Conservation (phyloP, 371 early-diverging fungal species). For the Dichotomocladium elegans region DNA sequence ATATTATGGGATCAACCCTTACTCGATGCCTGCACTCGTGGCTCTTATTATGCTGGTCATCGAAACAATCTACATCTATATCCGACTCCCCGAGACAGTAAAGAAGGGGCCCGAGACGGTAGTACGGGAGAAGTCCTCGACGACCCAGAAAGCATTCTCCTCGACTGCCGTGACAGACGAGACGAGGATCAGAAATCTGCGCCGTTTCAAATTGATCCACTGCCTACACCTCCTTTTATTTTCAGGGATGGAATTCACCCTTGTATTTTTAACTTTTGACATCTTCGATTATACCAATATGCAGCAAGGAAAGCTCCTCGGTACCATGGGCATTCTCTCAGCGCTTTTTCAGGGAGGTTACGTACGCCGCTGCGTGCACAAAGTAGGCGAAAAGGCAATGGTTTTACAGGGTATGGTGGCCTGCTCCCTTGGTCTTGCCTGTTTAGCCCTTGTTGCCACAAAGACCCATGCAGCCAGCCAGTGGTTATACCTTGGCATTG, state of each 20-base stretch:
- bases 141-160: neutral
- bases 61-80: conserved; percentile 76
- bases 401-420: conserved; percentile 75
- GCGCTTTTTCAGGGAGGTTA: conserved; percentile 92
- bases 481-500: conserved; percentile 51
- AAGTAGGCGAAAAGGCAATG: conserved; percentile 65
- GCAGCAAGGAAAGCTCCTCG: conserved; percentile 89
- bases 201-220: conserved; percentile 67
- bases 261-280: conserved; percentile 94
- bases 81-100: conserved; percentile 81
- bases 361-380: conserved; percentile 75
- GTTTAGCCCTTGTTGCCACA: conserved; percentile 44
- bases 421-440: conserved; percentile 66
- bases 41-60: conserved; percentile 74
- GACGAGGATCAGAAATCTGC: conserved; percentile 35
- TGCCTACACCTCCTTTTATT: conserved; percentile 88
- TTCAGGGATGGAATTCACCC: conserved; percentile 97
- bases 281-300: conserved; percentile 79
- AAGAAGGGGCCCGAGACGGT: neutral
- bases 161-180: neutral
- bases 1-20: conserved; percentile 66
- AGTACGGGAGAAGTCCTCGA: neutral
- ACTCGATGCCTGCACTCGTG: conserved; percentile 82
- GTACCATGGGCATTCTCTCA: conserved; percentile 83
- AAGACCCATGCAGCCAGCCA: neutral